phyloP scores from a whole-genome alignment of 2,329 filamentous ascomycete genomes.

The Helicocarpus griseus region DNA sequence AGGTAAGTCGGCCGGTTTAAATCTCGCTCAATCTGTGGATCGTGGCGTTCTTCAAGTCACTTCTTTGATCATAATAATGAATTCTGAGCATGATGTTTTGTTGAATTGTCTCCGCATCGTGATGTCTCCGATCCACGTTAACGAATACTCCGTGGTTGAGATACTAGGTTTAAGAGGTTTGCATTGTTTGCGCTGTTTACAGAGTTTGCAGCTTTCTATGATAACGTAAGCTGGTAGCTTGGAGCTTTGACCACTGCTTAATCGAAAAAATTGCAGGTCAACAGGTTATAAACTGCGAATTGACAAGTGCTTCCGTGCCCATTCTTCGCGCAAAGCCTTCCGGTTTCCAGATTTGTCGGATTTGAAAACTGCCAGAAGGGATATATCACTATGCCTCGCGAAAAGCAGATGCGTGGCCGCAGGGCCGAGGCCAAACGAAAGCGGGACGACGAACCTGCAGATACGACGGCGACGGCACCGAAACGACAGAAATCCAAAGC shows the following conservation, averaged over 20 bases:
- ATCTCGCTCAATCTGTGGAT: not conserved
- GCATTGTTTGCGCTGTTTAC: too few relatives aligned
- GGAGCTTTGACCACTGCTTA: conserved; percentile 31
- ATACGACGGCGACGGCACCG: conserved; percentile 21
- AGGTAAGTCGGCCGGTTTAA: not conserved
- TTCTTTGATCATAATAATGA: too few relatives aligned
- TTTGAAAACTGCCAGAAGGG: not conserved
- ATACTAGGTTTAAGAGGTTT: not conserved
- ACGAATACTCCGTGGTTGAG: too few relatives aligned
- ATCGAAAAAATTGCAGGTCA: too few relatives aligned
- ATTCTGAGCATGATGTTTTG: too few relatives aligned
- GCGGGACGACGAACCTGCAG: conserved; percentile 26
- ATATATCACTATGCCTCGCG: conserved; percentile 33
- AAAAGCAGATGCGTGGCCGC: conserved; percentile 39
- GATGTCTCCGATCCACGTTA: too few relatives aligned
- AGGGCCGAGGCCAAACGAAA: conserved; percentile 33
- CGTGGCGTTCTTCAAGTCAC: not conserved
- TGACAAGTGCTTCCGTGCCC: too few relatives aligned
- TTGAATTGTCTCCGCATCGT: too few relatives aligned
- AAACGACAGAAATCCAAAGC: conserved; percentile 30
- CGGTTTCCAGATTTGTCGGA: not conserved
- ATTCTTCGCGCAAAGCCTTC: too few relatives aligned
- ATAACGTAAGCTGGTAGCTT: conserved; percentile 7
- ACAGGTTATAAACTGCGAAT: too few relatives aligned
- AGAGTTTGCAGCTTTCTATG: not conserved